Conservation (phyloP, 169 alveolate species). For the Cryptosporidium sp. region DNA sequence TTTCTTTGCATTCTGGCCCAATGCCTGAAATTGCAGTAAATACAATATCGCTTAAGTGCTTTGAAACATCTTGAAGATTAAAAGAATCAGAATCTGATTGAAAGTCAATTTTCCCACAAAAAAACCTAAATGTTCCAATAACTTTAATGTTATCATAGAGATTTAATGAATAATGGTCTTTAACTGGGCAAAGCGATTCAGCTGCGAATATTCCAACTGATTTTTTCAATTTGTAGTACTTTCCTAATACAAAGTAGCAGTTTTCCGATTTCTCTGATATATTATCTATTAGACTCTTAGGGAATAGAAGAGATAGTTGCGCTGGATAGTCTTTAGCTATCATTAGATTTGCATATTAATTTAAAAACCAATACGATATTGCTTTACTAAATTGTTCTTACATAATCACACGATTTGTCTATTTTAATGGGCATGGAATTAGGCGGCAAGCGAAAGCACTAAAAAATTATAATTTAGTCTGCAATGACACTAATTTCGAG, state of each 20-base stretch:
- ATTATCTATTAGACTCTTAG: background rate
- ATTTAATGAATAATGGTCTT: background rate
- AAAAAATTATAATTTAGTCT: background rate
- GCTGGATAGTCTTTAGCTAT: conserved; percentile 15
- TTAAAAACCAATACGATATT: background rate
- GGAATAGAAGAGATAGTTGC: conserved; percentile 37
- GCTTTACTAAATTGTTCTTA: background rate
- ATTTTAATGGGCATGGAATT: conserved; percentile 1
- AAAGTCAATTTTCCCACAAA: background rate
- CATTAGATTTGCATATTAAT: conserved; percentile 30
- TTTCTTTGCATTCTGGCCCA: background rate
- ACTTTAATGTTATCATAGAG: conserved; percentile 9
- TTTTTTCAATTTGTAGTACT: background rate
- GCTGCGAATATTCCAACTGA: conserved; percentile 48
- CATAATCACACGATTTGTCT: background rate
- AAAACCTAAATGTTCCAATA: conserved; percentile 19
- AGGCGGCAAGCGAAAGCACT: conserved; percentile 18
- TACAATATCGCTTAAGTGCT: conserved; percentile 5
- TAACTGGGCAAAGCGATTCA: background rate
- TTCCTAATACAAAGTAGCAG: conserved; percentile 25
- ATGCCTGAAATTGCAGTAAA: conserved; percentile 6
- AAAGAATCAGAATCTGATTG: background rate
- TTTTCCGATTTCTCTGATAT: background rate
- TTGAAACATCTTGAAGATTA: conserved; percentile 2
- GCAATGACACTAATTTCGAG: background rate